Conservation (phyloP, 345 rosid genomes). For the Gynandropsis gynandra region DNA sequence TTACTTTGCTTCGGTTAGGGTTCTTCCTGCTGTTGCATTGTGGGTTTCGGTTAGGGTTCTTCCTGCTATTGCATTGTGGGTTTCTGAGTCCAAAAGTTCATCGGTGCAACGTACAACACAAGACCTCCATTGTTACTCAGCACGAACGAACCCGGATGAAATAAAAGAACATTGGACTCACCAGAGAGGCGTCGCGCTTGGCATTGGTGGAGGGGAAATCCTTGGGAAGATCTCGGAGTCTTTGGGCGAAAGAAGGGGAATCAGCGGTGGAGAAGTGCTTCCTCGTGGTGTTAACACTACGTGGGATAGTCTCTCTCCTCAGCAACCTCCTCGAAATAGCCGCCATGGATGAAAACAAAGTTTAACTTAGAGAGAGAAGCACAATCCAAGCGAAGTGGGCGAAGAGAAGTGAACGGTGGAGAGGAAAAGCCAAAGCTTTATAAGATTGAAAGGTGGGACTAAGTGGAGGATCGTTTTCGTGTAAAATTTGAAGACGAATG, state of each 20-base stretch:
- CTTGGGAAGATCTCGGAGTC: conserved; percentile 68
- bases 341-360: conserved; percentile 41
- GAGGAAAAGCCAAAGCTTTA: too few species aligned
- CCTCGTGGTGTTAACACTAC: conserved; percentile 20
- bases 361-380: conserved; percentile 9
- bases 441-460: too few species aligned
- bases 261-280: conserved; percentile 39
- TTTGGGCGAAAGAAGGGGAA: conserved; percentile 49
- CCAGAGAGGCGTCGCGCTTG: conserved; percentile 65
- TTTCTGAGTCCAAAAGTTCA: too few species aligned
- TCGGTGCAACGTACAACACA: conserved; percentile 34
- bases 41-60: too few species aligned
- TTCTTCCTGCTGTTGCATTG: too few species aligned
- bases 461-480: too few species aligned
- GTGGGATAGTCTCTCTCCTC: conserved; percentile 31
- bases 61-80: too few species aligned
- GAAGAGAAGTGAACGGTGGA: too few species aligned
- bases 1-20: too few species aligned
- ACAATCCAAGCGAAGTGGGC: too few species aligned
- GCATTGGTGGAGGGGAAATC: conserved; percentile 54
- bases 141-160: neutral
- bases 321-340: conserved; percentile 30
- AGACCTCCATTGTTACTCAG: neutral
- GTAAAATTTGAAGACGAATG: too few species aligned
- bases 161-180: neutral